phyloP scores from a whole-genome alignment of 2,329 filamentous ascomycete genomes.

The Calonectria honghensis region DNA sequence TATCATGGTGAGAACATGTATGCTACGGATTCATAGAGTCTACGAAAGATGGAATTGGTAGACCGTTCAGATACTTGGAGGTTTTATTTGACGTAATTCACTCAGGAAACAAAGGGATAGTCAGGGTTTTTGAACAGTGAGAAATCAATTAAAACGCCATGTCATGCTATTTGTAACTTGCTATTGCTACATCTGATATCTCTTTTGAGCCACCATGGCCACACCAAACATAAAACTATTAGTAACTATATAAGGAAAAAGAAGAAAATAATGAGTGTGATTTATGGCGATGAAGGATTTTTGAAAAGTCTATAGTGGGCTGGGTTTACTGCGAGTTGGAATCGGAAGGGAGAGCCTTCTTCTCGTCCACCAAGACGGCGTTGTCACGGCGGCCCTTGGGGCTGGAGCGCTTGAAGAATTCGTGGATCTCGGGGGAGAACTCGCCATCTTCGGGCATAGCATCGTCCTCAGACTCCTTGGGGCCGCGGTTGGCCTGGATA shows the following conservation, averaged over 20 bases:
- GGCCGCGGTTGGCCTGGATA: slow-evolving; percentile 66
- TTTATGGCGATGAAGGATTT: slow-evolving; percentile 6
- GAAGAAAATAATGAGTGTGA: slow-evolving; percentile 20
- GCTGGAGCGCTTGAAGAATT: slow-evolving; percentile 70
- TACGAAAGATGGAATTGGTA: background rate
- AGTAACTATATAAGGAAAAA: slow-evolving; percentile 17
- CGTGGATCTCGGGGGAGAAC: slow-evolving; percentile 72
- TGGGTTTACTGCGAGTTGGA: slow-evolving; percentile 41
- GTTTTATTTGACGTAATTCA: background rate
- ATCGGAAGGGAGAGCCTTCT: slow-evolving; percentile 48
- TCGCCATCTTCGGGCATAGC: slow-evolving; percentile 67
- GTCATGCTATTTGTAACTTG: slow-evolving; percentile 45
- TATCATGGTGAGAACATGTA: background rate
- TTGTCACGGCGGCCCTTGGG: slow-evolving; percentile 54
- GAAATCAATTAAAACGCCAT: slow-evolving; percentile 48
- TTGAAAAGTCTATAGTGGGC: slow-evolving; percentile 12
- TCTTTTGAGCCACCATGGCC: slow-evolving; percentile 23
- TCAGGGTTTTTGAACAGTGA: slow-evolving; percentile 30
- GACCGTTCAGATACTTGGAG: background rate
- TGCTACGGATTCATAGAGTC: background rate
- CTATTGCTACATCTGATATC: slow-evolving; percentile 39
- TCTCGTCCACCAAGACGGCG: slow-evolving; percentile 56
- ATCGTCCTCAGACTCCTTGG: slow-evolving; percentile 68
- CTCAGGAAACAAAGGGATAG: background rate
- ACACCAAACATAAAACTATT: slow-evolving; percentile 19